Evolutionary conservation across 2,329 filamentous ascomycete genomes (phyloP), one percentile per base, ranked within the genome.

Genomic region (Colletotrichum lindemuthianum): DNA sequence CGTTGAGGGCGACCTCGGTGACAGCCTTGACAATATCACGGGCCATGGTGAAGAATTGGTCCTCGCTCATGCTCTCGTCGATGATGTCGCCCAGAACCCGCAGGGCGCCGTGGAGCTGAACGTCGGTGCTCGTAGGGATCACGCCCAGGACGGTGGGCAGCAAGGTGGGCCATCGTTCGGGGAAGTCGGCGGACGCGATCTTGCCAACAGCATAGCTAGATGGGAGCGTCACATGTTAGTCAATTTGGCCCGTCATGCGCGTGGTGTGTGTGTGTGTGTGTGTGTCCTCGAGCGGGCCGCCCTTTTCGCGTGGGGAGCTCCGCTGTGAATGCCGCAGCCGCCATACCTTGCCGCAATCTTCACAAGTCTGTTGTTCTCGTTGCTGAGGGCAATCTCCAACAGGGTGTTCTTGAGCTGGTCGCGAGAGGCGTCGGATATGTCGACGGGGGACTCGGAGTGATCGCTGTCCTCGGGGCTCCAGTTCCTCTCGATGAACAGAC

Each of bases 11-110:
- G 41, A 97, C 90, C 71, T 92, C 86, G 75, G 93, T 96, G 37
- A 97, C 86, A 54, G 90, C 89, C 71, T 90, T 90, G 73, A 97
- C 89, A 63, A 99, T 91, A 72, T 96, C 90, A 41, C 90, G 84
- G 8, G 95, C 96, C 71, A 97, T 92, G 63, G 86, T 86, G 77
- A 98, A 97, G 83, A 99, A 99, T 71, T 97, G 94, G 67, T 93
- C 92, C 75, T 98, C 95, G 73, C 90, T 96, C 76, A 99, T 86
- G 69, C 92, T 93, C 73, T 97, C 95, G 67, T 98, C 94, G 33
- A 99, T 92, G 49, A 99, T 84, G 77, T 98, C 95, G 69, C 88
- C 85, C 48, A 99, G 86, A 32, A 98, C 93, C 75, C 91, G 92
- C 66, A 99, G 83, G 8, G 95, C 92, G 56, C 96, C 96, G 75